These are phyloP conservation scores for Plasmodium knowlesi DNA, from an alignment of 169 alveolate genomes.

Conservation along the genomic window DNA sequence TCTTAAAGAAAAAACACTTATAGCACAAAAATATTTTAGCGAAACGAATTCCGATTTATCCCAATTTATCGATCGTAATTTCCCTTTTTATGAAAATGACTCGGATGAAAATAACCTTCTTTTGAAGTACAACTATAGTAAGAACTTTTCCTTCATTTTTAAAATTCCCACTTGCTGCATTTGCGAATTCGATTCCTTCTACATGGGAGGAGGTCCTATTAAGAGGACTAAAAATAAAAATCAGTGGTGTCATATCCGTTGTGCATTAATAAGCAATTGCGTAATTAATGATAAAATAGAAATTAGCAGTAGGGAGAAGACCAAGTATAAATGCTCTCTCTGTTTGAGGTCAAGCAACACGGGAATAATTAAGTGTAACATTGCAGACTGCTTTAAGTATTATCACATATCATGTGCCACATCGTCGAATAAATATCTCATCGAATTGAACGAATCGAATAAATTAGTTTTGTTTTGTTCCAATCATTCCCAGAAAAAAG, in stretches of 20 bases:
- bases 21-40: not conserved
- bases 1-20: not conserved
- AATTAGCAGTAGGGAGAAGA: slow-evolving; percentile 69
- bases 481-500: slow-evolving; percentile 82
- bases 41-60: not conserved
- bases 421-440: slow-evolving; percentile 80
- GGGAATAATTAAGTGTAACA: slow-evolving; percentile 81
- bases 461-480: slow-evolving; percentile 83
- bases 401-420: slow-evolving; percentile 87
- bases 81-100: not conserved
- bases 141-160: slow-evolving; percentile 38
- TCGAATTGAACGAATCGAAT: slow-evolving; percentile 80
- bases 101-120: slow-evolving; percentile 9
- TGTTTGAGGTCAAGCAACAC: slow-evolving; percentile 74
- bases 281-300: slow-evolving; percentile 75
- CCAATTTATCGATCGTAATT: not conserved
- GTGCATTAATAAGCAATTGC: slow-evolving; percentile 78
- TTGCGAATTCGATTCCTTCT: slow-evolving; percentile 84
- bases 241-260: slow-evolving; percentile 85
- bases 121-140: slow-evolving; percentile 26
- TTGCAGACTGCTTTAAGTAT: slow-evolving; percentile 82
- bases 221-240: slow-evolving; percentile 81
- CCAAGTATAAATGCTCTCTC: slow-evolving; percentile 81
- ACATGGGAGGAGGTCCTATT: slow-evolving; percentile 87
- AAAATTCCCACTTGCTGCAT: slow-evolving; percentile 82